These are phyloP conservation scores for Xerocomellus intermedius DNA, from an alignment of 768 basidiomycete genomes.

Conservation along the genomic window DNA sequence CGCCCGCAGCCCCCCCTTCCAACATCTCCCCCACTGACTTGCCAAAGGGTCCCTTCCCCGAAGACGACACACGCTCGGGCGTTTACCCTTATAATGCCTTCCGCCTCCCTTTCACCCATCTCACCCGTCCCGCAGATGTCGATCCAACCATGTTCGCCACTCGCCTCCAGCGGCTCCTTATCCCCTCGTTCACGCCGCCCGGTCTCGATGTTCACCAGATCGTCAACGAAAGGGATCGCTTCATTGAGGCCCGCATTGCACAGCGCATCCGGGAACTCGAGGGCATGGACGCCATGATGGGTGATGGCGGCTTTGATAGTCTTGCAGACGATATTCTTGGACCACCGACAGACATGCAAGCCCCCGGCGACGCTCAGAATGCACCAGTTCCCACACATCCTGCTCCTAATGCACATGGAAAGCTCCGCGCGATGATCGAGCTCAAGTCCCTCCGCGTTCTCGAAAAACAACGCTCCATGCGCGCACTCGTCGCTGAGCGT, in stretches of 20 bases:
- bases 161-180: constrained; percentile 73
- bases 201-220: constrained; percentile 93
- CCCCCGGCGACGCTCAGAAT: constrained; percentile 23
- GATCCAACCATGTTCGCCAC: constrained; percentile 66
- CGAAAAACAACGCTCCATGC: constrained; percentile 87
- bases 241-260: constrained; percentile 82
- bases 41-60: constrained; percentile 73
- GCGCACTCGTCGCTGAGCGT: constrained; percentile 82
- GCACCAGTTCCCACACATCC: constrained; percentile 40
- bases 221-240: constrained; percentile 88
- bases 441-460: constrained; percentile 86
- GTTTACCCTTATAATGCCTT: constrained; percentile 94
- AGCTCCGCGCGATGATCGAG: constrained; percentile 88
- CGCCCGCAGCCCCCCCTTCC: constrained; percentile 30
- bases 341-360: not conserved
- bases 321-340: constrained; percentile 39
- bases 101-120: constrained; percentile 77
- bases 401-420: constrained; percentile 67
- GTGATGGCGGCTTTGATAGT: constrained; percentile 67
- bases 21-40: constrained; percentile 55
- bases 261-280: constrained; percentile 90
- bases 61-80: constrained; percentile 74
- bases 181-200: constrained; percentile 87
- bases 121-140: constrained; percentile 60
- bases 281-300: constrained; percentile 72